Conservation (phyloP, 2,329 filamentous ascomycete genomes). For the Aspergillus costaricaensis region DNA sequence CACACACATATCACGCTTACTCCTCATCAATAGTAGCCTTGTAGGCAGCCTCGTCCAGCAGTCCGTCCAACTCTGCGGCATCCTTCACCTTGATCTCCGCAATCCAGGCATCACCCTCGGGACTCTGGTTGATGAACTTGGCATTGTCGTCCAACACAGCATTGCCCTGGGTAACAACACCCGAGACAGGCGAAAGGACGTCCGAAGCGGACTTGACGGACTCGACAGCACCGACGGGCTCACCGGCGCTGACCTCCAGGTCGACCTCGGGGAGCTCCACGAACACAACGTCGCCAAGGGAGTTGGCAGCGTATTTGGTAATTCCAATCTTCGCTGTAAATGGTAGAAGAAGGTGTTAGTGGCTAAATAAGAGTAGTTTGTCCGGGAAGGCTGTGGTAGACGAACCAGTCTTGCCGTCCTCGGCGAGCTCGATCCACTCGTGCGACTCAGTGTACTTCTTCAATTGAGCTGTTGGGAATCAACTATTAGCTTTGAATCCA, state of each 20-base stretch:
- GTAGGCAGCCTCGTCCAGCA: constrained; percentile 81
- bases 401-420: constrained; percentile 73
- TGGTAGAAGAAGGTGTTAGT: not conserved
- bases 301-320: constrained; percentile 85
- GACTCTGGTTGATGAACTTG: constrained; percentile 81
- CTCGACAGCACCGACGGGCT: constrained; percentile 91
- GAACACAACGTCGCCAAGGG: constrained; percentile 94
- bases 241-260: constrained; percentile 70
- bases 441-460: constrained; percentile 96
- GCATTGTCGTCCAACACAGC: constrained; percentile 77
- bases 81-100: constrained; percentile 80
- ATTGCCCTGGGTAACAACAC: constrained; percentile 76
- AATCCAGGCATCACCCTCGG: constrained; percentile 92
- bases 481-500: not conserved
- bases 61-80: constrained; percentile 66
- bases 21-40: constrained; percentile 67
- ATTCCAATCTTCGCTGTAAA: constrained; percentile 71
- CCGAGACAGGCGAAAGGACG: constrained; percentile 84
- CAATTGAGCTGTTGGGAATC: constrained; percentile 37
- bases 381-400: not conserved
- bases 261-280: constrained; percentile 83
- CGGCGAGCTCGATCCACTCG: constrained; percentile 92
- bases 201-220: constrained; percentile 98
- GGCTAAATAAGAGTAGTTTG: not conserved
- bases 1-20: constrained; percentile 7